Conservation (phyloP, 768 basidiomycete species). For the Auricularia cornea region DNA sequence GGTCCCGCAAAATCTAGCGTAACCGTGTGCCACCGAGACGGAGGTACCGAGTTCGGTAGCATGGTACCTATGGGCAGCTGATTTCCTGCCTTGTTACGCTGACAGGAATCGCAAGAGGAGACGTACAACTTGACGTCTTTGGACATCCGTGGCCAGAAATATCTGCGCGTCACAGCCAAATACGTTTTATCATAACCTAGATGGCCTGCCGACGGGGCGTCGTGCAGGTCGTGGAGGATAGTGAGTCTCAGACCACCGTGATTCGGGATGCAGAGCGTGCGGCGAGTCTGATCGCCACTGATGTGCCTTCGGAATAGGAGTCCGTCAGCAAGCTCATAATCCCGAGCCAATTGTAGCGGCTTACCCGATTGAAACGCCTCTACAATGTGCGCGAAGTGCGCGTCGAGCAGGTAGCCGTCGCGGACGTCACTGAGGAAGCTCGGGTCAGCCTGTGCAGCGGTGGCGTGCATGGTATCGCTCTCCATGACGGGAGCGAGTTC, state of each 20-base stretch:
- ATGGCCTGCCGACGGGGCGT: slow-evolving; percentile 14
- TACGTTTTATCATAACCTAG: slow-evolving; percentile 17
- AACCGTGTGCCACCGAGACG: not conserved
- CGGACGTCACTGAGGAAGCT: too few relatives aligned
- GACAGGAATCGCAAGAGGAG: slow-evolving; percentile 23
- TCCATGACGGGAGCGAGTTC: too few relatives aligned
- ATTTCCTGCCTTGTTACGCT: slow-evolving; percentile 24
- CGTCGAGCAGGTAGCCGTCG: too few relatives aligned
- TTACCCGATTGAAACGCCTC: too few relatives aligned
- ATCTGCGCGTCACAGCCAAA: slow-evolving; percentile 8
- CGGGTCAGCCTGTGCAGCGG: too few relatives aligned
- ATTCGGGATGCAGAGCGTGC: not conserved
- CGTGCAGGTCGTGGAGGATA: not conserved
- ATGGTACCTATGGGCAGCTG: not conserved
- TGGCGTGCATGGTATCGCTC: too few relatives aligned
- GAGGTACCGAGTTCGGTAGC: not conserved
- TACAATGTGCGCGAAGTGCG: too few relatives aligned
- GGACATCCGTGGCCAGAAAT: slow-evolving; percentile 24
- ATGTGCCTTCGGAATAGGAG: not conserved
- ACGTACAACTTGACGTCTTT: slow-evolving; percentile 23
- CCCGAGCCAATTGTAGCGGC: too few relatives aligned
- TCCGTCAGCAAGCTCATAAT: too few relatives aligned
- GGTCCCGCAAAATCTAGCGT: not conserved
- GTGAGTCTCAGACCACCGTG: not conserved
- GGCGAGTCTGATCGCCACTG: not conserved